A percentile compares a stretch with the other conserved stretches of the same genome.
Evolutionary conservation across 202 grass and related monocot species (phyloP).

Genomic region (Elaeis oleifera): DNA sequence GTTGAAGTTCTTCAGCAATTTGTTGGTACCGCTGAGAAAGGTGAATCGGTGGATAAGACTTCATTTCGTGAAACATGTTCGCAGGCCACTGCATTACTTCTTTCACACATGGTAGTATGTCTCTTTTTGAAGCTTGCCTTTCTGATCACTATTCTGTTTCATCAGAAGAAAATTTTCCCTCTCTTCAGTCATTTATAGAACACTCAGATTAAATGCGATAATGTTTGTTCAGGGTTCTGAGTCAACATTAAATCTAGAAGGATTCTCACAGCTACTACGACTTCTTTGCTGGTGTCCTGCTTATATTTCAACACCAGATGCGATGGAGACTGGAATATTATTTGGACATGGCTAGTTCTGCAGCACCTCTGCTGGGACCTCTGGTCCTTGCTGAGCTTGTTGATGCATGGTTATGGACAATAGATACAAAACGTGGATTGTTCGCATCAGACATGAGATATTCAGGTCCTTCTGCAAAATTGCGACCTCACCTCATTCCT

Average conservation of each 20-base stretch:
- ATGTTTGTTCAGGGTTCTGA: conserved; percentile 44
- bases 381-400: conserved; percentile 95
- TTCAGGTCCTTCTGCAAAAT: conserved; percentile 86
- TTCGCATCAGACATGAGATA: conserved; percentile 97
- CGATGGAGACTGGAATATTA: conserved; percentile 98
- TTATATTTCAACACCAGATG: conserved; percentile 92
- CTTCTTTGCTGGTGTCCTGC: conserved; percentile 99
- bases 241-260: conserved; percentile 70
- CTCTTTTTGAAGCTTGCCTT: background rate
- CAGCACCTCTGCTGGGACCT: conserved; percentile 76
- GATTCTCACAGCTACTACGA: conserved; percentile 89
- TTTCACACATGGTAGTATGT: conserved; percentile 76
- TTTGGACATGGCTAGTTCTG: conserved; percentile 99
- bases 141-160: background rate
- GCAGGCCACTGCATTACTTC: conserved; percentile 92
- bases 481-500: conserved; percentile 93
- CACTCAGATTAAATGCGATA: too few species aligned
- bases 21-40: conserved; percentile 76
- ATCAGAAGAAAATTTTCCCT: background rate
- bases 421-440: conserved; percentile 91
- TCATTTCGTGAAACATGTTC: conserved; percentile 97
- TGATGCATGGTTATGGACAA: conserved; percentile 99
- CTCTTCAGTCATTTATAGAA: too few species aligned
- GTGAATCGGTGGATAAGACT: conserved; percentile 70
- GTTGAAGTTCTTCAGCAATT: conserved; percentile 88